Conservation (phyloP, 805 yeast genomes). For the Candida maltosa region DNA sequence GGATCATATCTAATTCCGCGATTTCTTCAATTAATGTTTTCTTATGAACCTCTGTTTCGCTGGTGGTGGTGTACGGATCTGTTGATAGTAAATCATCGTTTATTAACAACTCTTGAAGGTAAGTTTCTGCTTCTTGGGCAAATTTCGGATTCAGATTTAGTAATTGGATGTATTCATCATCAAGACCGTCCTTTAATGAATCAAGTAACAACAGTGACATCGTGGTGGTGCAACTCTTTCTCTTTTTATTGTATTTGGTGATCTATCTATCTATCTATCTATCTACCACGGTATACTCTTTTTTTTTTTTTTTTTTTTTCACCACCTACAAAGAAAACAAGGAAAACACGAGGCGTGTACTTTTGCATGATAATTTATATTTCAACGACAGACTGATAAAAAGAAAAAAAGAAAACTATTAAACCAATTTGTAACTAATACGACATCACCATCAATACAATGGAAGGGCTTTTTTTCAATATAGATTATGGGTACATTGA, state of each 20-base stretch:
- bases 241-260: not conserved
- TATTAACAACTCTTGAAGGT: slow-evolving; percentile 41
- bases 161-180: slow-evolving; percentile 15
- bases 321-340: too few species aligned
- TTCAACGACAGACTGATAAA: not conserved
- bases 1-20: slow-evolving; percentile 66
- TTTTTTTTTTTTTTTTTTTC: too few species aligned
- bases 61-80: slow-evolving; percentile 33
- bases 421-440: slow-evolving; percentile 1
- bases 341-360: too few species aligned
- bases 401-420: not conserved
- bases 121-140: slow-evolving; percentile 19
- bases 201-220: slow-evolving; percentile 36
- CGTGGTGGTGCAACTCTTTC: slow-evolving; percentile 1
- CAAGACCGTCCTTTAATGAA: slow-evolving; percentile 25
- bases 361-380: too few species aligned
- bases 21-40: slow-evolving; percentile 60
- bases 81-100: slow-evolving; percentile 47
- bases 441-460: slow-evolving; percentile 18
- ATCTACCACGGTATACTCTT: not conserved
- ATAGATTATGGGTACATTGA: slow-evolving; percentile 88
- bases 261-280: not conserved
- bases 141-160: slow-evolving; percentile 19
- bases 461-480: slow-evolving; percentile 95
- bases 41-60: not conserved